Conservation (phyloP, 164 flowering plant species). For the Chimonanthus salicifolius region DNA sequence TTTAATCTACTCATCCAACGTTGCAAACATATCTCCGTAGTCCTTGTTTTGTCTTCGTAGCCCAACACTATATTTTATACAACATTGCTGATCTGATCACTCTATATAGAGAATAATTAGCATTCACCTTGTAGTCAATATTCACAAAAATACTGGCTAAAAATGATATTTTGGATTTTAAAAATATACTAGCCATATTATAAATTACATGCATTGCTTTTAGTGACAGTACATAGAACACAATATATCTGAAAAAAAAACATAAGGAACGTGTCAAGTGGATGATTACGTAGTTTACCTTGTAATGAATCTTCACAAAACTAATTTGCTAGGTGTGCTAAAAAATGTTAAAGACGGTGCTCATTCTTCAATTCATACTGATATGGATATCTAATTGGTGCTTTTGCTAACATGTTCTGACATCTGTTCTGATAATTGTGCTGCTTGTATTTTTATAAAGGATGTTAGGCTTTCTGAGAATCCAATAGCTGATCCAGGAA, state of each 20-base stretch:
- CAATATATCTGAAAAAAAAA: too few relatives aligned
- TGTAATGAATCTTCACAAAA: neutral
- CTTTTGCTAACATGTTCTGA: neutral
- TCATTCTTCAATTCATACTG: neutral
- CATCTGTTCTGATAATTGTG: slow-evolving; percentile 6
- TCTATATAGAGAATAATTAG: too few relatives aligned
- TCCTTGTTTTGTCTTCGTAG: too few relatives aligned
- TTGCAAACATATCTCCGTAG: too few relatives aligned
- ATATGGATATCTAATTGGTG: neutral
- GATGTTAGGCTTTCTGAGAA: slow-evolving; percentile 88
- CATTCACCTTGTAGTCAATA: too few relatives aligned
- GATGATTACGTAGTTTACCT: neutral
- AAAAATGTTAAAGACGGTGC: neutral
- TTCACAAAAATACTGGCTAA: too few relatives aligned
- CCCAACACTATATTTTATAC: too few relatives aligned
- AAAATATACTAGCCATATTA: neutral
- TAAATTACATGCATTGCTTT: too few relatives aligned
- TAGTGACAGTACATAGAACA: neutral
- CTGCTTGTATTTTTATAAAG: slow-evolving; percentile 32
- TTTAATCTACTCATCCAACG: too few relatives aligned
- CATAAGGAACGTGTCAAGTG: neutral
- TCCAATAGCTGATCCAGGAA: slow-evolving; percentile 73
- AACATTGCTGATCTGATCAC: too few relatives aligned
- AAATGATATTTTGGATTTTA: neutral
- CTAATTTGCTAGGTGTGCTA: too few relatives aligned